Base-by-base conservation (phyloP, 257 asterid genomes). In the Scutellaria galericulata region DNA sequence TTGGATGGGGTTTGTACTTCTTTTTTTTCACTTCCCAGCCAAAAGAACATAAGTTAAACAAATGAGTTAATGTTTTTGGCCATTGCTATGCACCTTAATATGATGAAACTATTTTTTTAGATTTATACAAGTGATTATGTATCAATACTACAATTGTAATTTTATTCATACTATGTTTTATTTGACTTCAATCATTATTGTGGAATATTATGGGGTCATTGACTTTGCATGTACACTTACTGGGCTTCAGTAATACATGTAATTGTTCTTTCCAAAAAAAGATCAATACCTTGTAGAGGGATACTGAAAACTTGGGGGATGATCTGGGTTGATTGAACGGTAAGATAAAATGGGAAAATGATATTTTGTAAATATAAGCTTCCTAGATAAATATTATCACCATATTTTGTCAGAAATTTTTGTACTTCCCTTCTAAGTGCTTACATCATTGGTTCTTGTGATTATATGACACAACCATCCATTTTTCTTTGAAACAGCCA, bases 401-500 rank as follows among this genome's bases (percentile, higher is more conserved):
- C 56, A 64, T 70, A 63, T 31, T 11, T 51, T 59, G 31, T n/a
- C n/a, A 46, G 52, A 9, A 18, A 50, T 31, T 53, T 59, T 9
- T 50, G 47, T 35, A 51, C 67, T 68, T 31, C 41, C 60, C 41
- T 40, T 31, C 4, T 15, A 56, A 70, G 71, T 66, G 66, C 51
- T 73, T 67, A 45, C 18, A 69, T 64, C 61, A 47, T 48, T 66
- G 27, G 40, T 47, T 71, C 67, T 37, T 41, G 67, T 64, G 71
- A 47, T 71, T 59, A 67, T 70, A 72, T 85, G 87, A 87, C 88
- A 66, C 73, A 72, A 53, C 72, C 78, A 73, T 75, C 78, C 76
- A 37, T 82, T 79, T 70, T 78, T 79, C 60, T 76, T 80, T 90
- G 96, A 68, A 86, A 86, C 99, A 95, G 99, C 97, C 99, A 35